These are phyloP conservation scores for Peronospora destructor DNA, from an alignment of 352 stramenopile species.

Conservation along the genomic window DNA sequence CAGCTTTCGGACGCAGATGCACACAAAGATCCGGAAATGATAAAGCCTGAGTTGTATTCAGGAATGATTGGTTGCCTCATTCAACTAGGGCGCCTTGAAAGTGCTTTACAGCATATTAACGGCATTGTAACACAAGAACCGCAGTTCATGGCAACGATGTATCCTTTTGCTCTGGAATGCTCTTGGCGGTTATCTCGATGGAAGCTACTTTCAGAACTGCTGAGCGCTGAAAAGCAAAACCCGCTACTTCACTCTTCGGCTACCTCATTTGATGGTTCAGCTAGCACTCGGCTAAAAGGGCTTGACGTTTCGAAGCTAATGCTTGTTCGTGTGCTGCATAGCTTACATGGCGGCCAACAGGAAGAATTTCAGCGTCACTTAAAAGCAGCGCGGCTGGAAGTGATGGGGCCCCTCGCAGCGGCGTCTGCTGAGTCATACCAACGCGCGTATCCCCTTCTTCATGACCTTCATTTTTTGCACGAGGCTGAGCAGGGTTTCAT, in stretches of 20 bases:
- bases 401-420: constrained; percentile 65
- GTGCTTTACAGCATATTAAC: constrained; percentile 81
- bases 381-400: constrained; percentile 51
- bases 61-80: constrained; percentile 83
- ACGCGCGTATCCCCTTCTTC: constrained; percentile 61
- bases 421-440: constrained; percentile 74
- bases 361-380: constrained; percentile 55
- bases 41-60: constrained; percentile 72
- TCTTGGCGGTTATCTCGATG: constrained; percentile 82
- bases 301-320: constrained; percentile 70
- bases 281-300: constrained; percentile 39
- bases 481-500: constrained; percentile 71
- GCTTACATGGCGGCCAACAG: constrained; percentile 50
- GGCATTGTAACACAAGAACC: constrained; percentile 77
- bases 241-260: constrained; percentile 41
- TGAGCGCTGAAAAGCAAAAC: constrained; percentile 71
- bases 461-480: constrained; percentile 73
- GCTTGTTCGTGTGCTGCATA: constrained; percentile 76
- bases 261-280: constrained; percentile 13
- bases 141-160: constrained; percentile 69
- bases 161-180: constrained; percentile 77
- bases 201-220: constrained; percentile 66
- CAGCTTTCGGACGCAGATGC: constrained; percentile 30
- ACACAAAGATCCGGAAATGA: constrained; percentile 38
- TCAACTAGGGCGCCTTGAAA: constrained; percentile 76